Base-by-base conservation (phyloP, 1,284 basidiomycete species). In the Sporisorium iseilematis-ciliati region DNA sequence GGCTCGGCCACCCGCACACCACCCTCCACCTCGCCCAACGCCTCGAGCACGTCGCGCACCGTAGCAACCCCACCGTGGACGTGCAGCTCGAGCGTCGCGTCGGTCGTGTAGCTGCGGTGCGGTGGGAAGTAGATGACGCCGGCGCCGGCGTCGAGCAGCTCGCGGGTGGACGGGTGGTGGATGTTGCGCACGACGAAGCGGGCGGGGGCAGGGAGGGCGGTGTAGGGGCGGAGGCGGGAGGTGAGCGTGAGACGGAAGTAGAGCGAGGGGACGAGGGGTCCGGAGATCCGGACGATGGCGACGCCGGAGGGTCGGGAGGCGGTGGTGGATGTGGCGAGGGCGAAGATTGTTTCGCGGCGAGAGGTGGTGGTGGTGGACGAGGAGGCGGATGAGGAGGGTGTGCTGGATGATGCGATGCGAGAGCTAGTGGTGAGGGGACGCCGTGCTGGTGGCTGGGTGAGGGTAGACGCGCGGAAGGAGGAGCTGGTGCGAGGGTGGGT, bases 31-130 rank as follows among this genome's bases (percentile, higher is more conserved):
- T 7, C 14, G 2, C 88, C 0, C 89, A 89, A 7, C 1, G 91
- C 89, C 3, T 85, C 80, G 21, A 95, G 88, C 11, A 93, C 87
- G 3, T 92, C 90, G 3, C 90, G 86, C 67, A 93, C 88, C 38
- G 94, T 88, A 0, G 94, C 92, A 7, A 90, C 88, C 0, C 93
- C 92, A n/a, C 93, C 94, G 82, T 96, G 93, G 29, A 93, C 87
- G 84, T 96, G 93, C 38, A 96, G 85, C 82, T 96, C 93, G 7
- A 96, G 82, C n/a, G 91, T 90, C 49, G 92, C 90, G 81, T 94
- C 91, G 0, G 91, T 91, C 0, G 93, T 95, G 80, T 92, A 94
- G 2, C 92, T 94, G 73, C 87, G 89, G 1, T 90, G 91, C 52
- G 48, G 89, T 86, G 89, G 88, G 84, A 95, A 95, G 84, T 90